Percentiles rank a stretch among this genome's conserved stretches.
phyloP scores from a whole-genome alignment of 2,329 filamentous ascomycete species.

The Epicoccum nigrum region DNA sequence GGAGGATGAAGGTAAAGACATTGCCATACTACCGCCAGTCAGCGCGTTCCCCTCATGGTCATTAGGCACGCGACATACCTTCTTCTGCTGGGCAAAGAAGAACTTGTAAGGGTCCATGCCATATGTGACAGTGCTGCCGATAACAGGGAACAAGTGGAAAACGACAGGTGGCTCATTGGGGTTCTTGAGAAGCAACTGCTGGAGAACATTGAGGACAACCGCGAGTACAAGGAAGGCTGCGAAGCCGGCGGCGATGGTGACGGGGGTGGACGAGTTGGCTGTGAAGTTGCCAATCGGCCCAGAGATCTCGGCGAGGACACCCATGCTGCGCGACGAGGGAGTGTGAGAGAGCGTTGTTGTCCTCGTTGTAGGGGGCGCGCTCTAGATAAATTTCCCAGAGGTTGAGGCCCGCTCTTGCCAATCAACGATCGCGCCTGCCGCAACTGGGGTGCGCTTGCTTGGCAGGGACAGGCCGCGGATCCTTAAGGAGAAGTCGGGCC shows the following conservation, averaged over 20 bases:
- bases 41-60: constrained; percentile 22
- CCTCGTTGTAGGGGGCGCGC: constrained; percentile 23
- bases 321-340: constrained; percentile 51
- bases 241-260: constrained; percentile 53
- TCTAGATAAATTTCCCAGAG: constrained; percentile 38
- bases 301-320: constrained; percentile 56
- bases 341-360: constrained; percentile 19
- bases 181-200: constrained; percentile 81
- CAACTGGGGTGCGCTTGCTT: constrained; percentile 28
- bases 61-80: constrained; percentile 59
- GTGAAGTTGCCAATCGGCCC: constrained; percentile 56
- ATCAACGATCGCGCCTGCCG: constrained; percentile 18
- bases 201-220: constrained; percentile 78
- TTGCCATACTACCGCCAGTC: constrained; percentile 72
- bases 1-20: constrained; percentile 85
- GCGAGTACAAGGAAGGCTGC: constrained; percentile 59
- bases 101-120: constrained; percentile 93
- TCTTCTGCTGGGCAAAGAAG: constrained; percentile 74
- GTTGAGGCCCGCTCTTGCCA: constrained; percentile 28
- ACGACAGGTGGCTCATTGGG: constrained; percentile 69
- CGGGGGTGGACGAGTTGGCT: constrained; percentile 49
- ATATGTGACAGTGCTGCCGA: constrained; percentile 92
- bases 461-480: constrained; percentile 27
- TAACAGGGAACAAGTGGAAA: constrained; percentile 70
- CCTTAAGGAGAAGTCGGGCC: constrained; percentile 27